phyloP scores from a whole-genome alignment of 2,329 filamentous ascomycete species.

The Sclerotinia trifoliorum region DNA sequence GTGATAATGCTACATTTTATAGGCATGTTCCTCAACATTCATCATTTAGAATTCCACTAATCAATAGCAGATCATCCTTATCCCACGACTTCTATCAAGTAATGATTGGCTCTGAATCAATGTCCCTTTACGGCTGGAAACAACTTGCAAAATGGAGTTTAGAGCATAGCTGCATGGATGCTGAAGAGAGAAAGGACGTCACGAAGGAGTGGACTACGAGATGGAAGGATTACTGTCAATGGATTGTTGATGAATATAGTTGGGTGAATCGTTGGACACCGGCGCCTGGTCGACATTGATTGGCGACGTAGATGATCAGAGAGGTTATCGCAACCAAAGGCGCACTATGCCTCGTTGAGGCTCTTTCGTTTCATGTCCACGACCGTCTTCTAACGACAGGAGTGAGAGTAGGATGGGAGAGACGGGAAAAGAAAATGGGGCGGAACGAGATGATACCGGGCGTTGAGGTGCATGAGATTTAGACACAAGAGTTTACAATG shows the following conservation, averaged over 20 bases:
- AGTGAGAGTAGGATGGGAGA: not conserved
- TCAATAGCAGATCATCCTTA: conserved; percentile 57
- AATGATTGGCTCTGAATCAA: conserved; percentile 65
- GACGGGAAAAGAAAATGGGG: not conserved
- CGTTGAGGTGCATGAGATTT: conserved; percentile 11
- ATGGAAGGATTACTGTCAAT: conserved; percentile 59
- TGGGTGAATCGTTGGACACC: conserved; percentile 12
- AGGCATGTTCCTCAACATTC: conserved; percentile 46
- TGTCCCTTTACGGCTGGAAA: conserved; percentile 69
- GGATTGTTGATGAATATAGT: conserved; percentile 48
- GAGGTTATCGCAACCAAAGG: not conserved
- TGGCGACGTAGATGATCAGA: not conserved
- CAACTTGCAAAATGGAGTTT: conserved; percentile 65
- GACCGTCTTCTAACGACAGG: not conserved
- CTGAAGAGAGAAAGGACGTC: conserved; percentile 44
- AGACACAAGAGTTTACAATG: not conserved
- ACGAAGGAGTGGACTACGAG: conserved; percentile 49
- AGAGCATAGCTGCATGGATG: conserved; percentile 55
- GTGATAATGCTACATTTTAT: conserved; percentile 73
- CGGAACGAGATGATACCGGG: not conserved
- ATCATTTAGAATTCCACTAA: conserved; percentile 23
- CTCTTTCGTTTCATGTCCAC: not conserved
- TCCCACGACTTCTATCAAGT: conserved; percentile 77
- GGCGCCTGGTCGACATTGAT: conserved; percentile 27
- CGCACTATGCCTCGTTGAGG: not conserved